Evolutionary conservation across 2,329 filamentous ascomycete genomes (phyloP).

Genomic region (Cercospora beticola): DNA sequence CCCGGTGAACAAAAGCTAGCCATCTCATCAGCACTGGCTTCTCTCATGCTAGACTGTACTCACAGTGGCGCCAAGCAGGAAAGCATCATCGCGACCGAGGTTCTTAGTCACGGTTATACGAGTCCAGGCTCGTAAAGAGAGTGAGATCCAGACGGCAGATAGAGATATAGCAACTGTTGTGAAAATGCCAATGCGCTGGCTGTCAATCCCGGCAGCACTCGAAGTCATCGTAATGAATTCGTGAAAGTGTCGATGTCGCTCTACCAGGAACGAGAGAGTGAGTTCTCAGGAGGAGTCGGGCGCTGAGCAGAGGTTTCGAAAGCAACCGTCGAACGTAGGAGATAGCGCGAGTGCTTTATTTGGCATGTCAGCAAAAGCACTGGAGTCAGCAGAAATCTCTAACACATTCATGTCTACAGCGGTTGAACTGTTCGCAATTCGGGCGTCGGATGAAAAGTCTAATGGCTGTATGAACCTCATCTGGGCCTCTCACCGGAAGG

Average conservation of each 20-base stretch:
- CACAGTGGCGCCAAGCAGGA: slow-evolving; percentile 44
- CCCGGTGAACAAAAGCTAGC: slow-evolving; percentile 22
- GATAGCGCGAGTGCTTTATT: neutral
- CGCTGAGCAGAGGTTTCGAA: neutral
- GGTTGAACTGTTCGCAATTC: neutral
- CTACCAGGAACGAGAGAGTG: neutral
- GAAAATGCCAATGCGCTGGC: slow-evolving; percentile 12
- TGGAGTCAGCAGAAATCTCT: neutral
- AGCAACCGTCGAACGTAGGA: neutral
- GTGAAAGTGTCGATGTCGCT: neutral
- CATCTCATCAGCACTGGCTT: neutral
- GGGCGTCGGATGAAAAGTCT: neutral
- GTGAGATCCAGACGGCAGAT: slow-evolving; percentile 37
- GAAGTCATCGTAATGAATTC: slow-evolving; percentile 12
- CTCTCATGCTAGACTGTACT: slow-evolving; percentile 4
- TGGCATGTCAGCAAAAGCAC: neutral
- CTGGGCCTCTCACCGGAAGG: neutral
- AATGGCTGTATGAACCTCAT: neutral
- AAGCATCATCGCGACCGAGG: slow-evolving; percentile 48
- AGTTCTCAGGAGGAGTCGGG: neutral
- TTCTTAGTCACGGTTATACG: slow-evolving; percentile 41
- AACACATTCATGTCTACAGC: neutral
- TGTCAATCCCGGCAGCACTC: slow-evolving; percentile 1
- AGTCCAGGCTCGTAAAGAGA: slow-evolving; percentile 43
- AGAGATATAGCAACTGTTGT: slow-evolving; percentile 14